Evolutionary conservation across 2,329 filamentous ascomycete genomes (phyloP).

Genomic region (Mycosphaerella sp.): DNA sequence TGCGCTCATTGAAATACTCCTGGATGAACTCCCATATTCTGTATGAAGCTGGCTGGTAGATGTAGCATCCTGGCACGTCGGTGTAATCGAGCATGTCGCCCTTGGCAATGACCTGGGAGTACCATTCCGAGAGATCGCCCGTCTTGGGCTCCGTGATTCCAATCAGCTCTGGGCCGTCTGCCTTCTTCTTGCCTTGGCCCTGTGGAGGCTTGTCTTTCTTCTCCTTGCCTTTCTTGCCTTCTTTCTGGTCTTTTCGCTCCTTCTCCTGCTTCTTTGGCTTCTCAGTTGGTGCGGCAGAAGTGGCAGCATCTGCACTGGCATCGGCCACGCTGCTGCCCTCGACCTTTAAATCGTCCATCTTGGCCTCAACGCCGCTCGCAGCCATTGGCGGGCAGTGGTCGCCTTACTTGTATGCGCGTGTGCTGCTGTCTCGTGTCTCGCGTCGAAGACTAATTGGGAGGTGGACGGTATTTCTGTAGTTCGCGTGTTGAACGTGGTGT

Average conservation of each 20-base stretch:
- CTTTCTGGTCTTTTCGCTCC: constrained; percentile 34
- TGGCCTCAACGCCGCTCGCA: constrained; percentile 24
- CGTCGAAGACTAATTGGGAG: neutral
- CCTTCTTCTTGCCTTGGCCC: constrained; percentile 37
- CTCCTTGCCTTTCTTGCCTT: constrained; percentile 26
- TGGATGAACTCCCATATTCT: constrained; percentile 64
- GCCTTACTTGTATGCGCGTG: neutral
- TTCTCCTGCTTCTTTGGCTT: constrained; percentile 34
- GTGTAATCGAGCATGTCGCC: constrained; percentile 98
- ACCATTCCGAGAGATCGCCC: constrained; percentile 89
- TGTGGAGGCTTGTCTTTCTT: constrained; percentile 29
- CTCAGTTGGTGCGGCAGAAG: constrained; percentile 20
- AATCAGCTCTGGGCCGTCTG: constrained; percentile 61
- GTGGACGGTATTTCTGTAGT: neutral
- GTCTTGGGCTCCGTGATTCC: constrained; percentile 83
- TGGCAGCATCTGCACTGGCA: constrained; percentile 11
- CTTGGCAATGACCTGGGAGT: constrained; percentile 95
- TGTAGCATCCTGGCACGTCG: constrained; percentile 95
- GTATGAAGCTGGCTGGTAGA: constrained; percentile 67
- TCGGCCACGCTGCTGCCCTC: constrained; percentile 13
- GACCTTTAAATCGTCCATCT: constrained; percentile 29
- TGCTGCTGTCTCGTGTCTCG: constrained; percentile 1
- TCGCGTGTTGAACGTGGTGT: neutral
- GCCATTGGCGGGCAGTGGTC: constrained; percentile 13
- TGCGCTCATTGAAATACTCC: constrained; percentile 55